Base-by-base conservation (phyloP, 495 filamentous ascomycete species). In the Aspergillus haitiensis region DNA sequence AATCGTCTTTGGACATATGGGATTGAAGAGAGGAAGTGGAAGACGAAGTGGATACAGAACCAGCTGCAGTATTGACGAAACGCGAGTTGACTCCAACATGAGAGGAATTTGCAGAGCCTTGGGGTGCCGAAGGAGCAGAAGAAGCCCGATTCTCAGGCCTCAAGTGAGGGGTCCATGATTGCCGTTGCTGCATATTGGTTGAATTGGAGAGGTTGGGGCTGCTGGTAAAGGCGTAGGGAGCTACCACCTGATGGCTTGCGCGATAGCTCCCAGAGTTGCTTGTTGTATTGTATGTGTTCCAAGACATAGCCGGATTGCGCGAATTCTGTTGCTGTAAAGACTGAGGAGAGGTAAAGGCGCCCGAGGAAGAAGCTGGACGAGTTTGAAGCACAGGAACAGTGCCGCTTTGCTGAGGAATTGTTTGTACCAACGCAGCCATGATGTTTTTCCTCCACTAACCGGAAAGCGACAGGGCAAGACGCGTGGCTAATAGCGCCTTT, bases 391-490 rank as follows among this genome's bases (percentile, higher is more conserved):
- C 86, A 55, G 88, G 88, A 68, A 90, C 84, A 61, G 88, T 89
- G 68, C 84, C 83, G 72, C 86, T 85, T 75, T 91, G 90, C 76
- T 89, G 85, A 66, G 91, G 88, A 71, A 93, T 92, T 62, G 91
- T 84, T 81, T 96, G 91, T 75, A 94, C 90, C 78, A 96, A 83
- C 75, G 91, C 90, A 78, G 91, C 91, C 91, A 96, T 96, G 72
- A 69, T 79, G 77, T 65, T 72, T 72, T 68, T 66, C 66, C 61
- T 71, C 67, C 59, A 57, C 66, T 59, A 49, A 47, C 57, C 55
- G 59, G 52, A 51, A 47, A 53, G 58, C 54, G 56, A 63, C 36
- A 54, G 56, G 44, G 36, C 56, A 32, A 39, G 65, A 68, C 65
- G 65, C 65, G 65, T 68, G 45, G 51, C 37, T 42, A 54, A 56